Base-by-base conservation (phyloP, 2,329 filamentous ascomycete species). In the Zalaria sp. region DNA sequence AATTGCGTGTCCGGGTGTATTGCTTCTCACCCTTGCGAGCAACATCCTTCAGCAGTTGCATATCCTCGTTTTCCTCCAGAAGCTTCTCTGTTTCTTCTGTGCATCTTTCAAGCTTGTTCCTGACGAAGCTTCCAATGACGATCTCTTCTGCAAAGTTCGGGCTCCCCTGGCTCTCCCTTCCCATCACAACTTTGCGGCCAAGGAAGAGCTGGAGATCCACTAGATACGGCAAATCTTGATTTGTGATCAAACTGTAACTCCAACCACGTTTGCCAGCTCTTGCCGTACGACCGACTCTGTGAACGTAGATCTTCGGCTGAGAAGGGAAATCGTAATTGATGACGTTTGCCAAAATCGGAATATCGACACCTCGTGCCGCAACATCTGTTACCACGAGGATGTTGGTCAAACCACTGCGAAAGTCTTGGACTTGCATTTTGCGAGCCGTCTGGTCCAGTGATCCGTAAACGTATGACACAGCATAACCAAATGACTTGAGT, bases 311-410 rank as follows among this genome's bases (percentile, higher is more conserved):
- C 64, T 98, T 98, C 18, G 91, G 86, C 55, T 96, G 91, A 2
- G 89, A 83, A 3, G 91, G 89, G 49, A 98, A 98, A 57, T 96
- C 89, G 62, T 93, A 98, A 68, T 98, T 96, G 68, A 98, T 89
- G 45, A 98, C 91, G 57, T 98, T 96, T 43, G 86, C 88, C 31
- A 98, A 72, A 37, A 95, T 75, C 0, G 91, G 91, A 51, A 98
- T 94, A 76, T 98, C 91, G 47, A 98, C 93, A 77, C 91, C 89
- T 69, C 91, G 76, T 4, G 89, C 87, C 2, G 89, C 89, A 26
- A 95, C 88, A 57, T 96, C 89, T 1, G 91, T 98, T 36, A 96
- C 89, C 3, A 98, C 88, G 5, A 98, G 66, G 38, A 98, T 87
- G 51, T 94, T 89, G 0, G 85, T 83, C 48, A 81, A 74, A 5